These are phyloP conservation scores for Fusarium incarnatum DNA, from an alignment of 2,329 filamentous ascomycete genomes.

Conservation along the genomic window DNA sequence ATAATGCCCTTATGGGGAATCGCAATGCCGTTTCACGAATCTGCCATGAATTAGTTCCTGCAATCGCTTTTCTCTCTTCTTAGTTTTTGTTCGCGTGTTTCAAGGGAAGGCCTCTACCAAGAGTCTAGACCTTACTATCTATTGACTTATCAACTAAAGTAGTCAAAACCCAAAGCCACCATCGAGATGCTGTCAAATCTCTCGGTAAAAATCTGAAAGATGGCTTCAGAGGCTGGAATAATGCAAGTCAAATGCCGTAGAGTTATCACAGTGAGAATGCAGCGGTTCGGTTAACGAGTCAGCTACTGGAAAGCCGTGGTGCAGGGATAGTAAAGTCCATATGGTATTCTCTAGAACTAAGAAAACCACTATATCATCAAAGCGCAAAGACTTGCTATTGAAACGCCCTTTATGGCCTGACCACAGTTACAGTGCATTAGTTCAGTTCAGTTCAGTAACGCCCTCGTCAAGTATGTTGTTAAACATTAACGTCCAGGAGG, in stretches of 20 bases:
- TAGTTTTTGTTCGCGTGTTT: not conserved
- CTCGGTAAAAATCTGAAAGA: not conserved
- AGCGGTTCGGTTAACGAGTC: not conserved
- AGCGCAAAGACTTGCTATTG: conserved; percentile 5
- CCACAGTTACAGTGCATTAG: conserved; percentile 6
- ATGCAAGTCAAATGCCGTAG: not conserved
- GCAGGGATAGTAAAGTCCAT: not conserved
- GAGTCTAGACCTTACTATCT: not conserved
- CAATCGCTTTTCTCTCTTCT: not conserved
- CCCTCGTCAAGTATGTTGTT: conserved; percentile 3
- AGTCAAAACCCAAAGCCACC: not conserved
- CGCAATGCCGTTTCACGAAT: not conserved
- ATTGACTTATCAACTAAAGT: not conserved
- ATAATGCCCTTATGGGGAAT: not conserved
- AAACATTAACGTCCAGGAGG: not conserved
- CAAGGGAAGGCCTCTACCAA: not conserved
- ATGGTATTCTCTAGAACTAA: not conserved
- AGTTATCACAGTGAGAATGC: not conserved
- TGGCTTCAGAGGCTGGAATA: not conserved
- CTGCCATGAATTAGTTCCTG: not conserved
- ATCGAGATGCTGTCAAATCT: not conserved
- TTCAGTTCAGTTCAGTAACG: conserved; percentile 6
- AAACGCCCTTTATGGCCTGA: conserved; percentile 5
- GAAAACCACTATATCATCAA: conserved; percentile 2
- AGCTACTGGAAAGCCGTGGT: not conserved